These are phyloP conservation scores for Paramecium biaurelia DNA, from an alignment of 73 alveolate genomes.

Conservation along the genomic window DNA sequence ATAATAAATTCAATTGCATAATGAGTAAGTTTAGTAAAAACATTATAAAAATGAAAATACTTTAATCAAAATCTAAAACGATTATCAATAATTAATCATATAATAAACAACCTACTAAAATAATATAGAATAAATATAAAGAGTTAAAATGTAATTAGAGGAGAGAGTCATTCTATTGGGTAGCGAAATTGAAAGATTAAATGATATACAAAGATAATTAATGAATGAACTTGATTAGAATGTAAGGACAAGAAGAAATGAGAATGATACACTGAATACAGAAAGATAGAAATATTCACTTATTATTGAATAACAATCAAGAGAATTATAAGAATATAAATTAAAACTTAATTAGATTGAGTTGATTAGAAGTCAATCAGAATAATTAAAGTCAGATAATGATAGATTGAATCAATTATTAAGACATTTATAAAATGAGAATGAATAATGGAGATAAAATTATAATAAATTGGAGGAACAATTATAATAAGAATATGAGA, in stretches of 20 bases:
- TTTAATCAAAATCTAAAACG: background rate
- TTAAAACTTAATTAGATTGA: background rate
- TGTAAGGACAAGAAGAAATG: background rate
- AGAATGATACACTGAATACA: background rate
- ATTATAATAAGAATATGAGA: constrained; percentile 1
- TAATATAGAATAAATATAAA: background rate
- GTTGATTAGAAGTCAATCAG: background rate
- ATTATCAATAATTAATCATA: background rate
- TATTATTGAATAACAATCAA: background rate
- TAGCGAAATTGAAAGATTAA: constrained; percentile 26
- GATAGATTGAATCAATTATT: constrained; percentile 33
- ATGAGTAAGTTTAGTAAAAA: background rate
- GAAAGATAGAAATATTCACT: background rate
- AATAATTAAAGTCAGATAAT: background rate
- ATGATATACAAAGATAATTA: background rate
- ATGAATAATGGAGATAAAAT: constrained; percentile 47
- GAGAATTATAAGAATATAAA: background rate
- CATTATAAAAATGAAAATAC: background rate
- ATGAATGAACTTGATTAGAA: background rate
- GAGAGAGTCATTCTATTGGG: constrained; percentile 31
- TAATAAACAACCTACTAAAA: background rate
- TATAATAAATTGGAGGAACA: constrained; percentile 3
- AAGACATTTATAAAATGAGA: constrained; percentile 9
- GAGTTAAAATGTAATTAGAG: constrained; percentile 2
- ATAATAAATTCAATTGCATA: background rate